Base-by-base conservation (phyloP, 768 basidiomycete genomes). In the Cytidiella melzeri region DNA sequence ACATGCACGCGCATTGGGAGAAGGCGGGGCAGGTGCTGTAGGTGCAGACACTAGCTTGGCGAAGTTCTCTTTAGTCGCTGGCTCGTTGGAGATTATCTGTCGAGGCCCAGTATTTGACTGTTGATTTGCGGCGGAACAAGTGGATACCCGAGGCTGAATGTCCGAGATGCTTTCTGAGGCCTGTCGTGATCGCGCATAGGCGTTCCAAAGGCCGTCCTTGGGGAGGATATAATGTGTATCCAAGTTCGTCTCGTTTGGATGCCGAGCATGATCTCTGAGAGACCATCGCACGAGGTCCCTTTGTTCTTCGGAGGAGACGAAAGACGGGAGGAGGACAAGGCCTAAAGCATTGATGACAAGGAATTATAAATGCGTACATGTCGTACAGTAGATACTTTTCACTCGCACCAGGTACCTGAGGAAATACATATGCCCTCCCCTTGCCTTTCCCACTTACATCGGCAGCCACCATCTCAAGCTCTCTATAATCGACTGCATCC, bases 201-300 rank as follows among this genome's bases (percentile, higher is more conserved):
- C 66, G 37, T 80, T 77, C 92, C 95, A 99, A 20, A 97, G 65
- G 11, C 93, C 89, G 10, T 79, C 69, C 15, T 64, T 43, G 0
- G 95, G 94, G 5, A 96, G 71, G 38, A 70, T 41, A 59, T 95
- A 96, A 64, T 97, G 95, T 0, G 81, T 77, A 48, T 94, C 87
- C 19, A 97, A 81, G 57, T 92, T 95, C 0, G 91, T 94, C 48
- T 87, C 84, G 62, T 96, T 96, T 0, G 92, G 90, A 30, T 73
- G 66, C 2, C 74, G 73, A 1, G 93, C 86, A 57, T 94, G 91
- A 18, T 84, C 76, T 9, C 72, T 61, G 5, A 99, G 77, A 20
- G 88, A 79, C 79, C 89, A 87, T 47, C 67, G 67, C 21, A 89
- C 73, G 4, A 97, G 75, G 1, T 73, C 63, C 20, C 81, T 76